Evolutionary conservation across 441 rosid species (phyloP), one percentile per base, ranked within the genome.

Genomic region (Biscutella laevigata): DNA sequence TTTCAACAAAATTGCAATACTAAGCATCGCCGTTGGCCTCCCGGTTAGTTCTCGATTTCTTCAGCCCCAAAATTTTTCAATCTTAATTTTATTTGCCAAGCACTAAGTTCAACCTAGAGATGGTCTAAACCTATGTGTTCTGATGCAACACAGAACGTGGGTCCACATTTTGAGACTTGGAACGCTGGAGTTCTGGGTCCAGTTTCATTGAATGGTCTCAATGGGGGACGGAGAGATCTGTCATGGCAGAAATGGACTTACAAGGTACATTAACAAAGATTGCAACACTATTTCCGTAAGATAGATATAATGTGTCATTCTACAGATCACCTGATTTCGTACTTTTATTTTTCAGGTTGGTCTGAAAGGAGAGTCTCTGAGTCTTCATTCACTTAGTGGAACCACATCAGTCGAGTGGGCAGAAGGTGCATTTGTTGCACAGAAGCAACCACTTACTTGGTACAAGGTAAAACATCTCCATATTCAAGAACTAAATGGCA

Each of bases 241-340:
- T 79, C 99, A 14, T 86, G 99, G 99, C 94, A 88, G 76, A 88
- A 82, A 62, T 92, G 99, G 99, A 61, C 92, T 36, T 92, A 92
- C 68, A 84, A 84, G 94, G 98, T 88, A 34, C 68, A 54, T 28
- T 48, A 32, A 49, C 42, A 59, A 21, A 42, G 28, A 26, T 22
- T n/a, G 13, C 35, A 17, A 19, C 32, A 3, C 22, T 4, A 3
- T 27, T 10, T 13, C 3, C 44, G 0, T 30, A 34, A 12, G 17
- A 22, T 30, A 12, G 25, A 4, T n/a, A n/a, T n/a, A 20, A 41
- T 5, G 12, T 26, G 57, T 37, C 60, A 21, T 11, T 46, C 3
- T 21, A 22, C 32, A 21, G 61, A 42, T 42, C 4, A 20, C 6
- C 27, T 1, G 10, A 30, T 16, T 4, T 19, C 4, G 9, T 25